Evolutionary conservation across 2,329 filamentous ascomycete species (phyloP), one percentile per base, ranked within the genome.

Genomic region (Tolypocladium pustulatum): DNA sequence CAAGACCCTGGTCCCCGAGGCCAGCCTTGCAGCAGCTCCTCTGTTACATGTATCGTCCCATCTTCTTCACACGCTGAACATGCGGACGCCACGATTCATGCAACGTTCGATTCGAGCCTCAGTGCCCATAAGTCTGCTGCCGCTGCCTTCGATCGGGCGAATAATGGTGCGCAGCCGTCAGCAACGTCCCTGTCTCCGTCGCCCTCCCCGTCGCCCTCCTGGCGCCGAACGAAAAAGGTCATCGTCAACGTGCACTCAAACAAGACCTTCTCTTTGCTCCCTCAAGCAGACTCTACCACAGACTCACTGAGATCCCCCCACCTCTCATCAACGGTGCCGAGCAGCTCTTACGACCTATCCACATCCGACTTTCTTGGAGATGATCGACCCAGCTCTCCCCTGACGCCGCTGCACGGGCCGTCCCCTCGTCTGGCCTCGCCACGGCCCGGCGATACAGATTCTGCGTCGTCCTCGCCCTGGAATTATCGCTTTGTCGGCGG

Each of bases 191-290:
- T 53, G 25, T 59, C 56, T 3, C 34, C 58, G 27, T 58, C 59
- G 22, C 57, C 55, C n/a, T 61, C 61, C n/a, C 58, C 69, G 13
- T 61, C 70, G 9, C 49, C 49, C 25, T 68, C 69, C 15, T 56
- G 56, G 43, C 66, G 68, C 53, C 70, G 70, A 41, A 53, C 57
- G 12, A 66, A 61, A 25, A 68, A 76, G 61, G 67, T 77, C 36
- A 76, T 85, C 36, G 77, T 85, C 60, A 76, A 75, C 57, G 71
- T 85, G 34, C 75, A 84, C 63, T 68, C 80, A 7, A 79, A 85
- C 68, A 83, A 83, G 69, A 85, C 82, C 5, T 85, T 85, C 64
- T 82, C 81, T 20, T 69, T 84, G 58, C 61, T 76, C 61, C 70
- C 69, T 67, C 65, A 77, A 51, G 60, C 67, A n/a, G 59, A 60